Evolutionary conservation across 1,139 yeast genomes (phyloP), one percentile per base, ranked within the genome.

Genomic region (Saccharomyces uvarum): DNA sequence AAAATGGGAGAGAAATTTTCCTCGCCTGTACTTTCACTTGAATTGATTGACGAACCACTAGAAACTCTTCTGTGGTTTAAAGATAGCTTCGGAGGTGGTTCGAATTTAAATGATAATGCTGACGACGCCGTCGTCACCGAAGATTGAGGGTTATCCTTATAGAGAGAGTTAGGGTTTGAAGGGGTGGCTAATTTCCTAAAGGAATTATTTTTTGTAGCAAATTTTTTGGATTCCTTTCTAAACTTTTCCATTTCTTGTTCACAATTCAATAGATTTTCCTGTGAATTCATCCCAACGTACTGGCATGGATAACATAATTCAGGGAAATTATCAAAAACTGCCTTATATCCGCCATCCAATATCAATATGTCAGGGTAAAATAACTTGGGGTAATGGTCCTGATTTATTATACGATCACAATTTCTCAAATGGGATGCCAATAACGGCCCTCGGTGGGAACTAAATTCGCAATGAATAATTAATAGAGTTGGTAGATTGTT

Each of bases 391-490:
- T 93, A 95, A 59, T 79, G 75, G 54, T 84, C 83, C 59, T 82
- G 78, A 68, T 91, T 90, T 52, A 82, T 64, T 50, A 79, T 79
- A 57, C 99, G 79, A 73, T 93, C 99, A 61, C 88, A 79, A 61
- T 85, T 85, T 60, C 99, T 77, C 56, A 93, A 77, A 68, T 89
- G 91, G 56, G 84, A 77, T 0, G 98, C 98, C 86, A 93, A 83
- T 51, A 87, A 76, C 2, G 99, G 99, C 9, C 98, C 97, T 57
- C 99, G 78, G 68, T 86, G 89, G 2, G 95, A 82, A 52, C 96
- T 86, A 68, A 89, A 91, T 70, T 93, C 99, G 72, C 99, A 93
- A 71, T 93, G 98, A 74, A 93, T 91, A n/a, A 95, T 77, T 19
- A 91, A 71, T 56, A 93, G 72, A 21, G 73, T 70, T 51, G 77